phyloP scores from a whole-genome alignment of 306 rosid species.

The Malus orientalis region DNA sequence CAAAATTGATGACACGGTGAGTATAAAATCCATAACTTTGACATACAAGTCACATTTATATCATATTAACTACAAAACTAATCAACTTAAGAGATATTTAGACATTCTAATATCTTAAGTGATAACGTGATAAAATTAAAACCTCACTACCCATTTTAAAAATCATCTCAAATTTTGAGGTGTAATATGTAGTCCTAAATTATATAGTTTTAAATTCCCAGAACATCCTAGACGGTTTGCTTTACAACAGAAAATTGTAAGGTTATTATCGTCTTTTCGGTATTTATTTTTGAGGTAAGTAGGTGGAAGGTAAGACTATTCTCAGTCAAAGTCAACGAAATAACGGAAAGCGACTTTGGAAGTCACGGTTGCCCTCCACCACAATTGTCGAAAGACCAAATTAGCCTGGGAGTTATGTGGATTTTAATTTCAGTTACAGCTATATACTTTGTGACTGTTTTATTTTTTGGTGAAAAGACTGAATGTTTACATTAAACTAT shows the following conservation, averaged over 20 bases:
- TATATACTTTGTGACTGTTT: too few species aligned
- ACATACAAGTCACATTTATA: too few species aligned
- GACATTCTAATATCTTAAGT: too few species aligned
- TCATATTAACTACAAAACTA: too few species aligned
- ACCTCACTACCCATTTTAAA: too few species aligned
- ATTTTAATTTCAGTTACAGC: not conserved
- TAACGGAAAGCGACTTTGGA: not conserved
- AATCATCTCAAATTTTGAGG: too few species aligned
- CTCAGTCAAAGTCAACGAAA: conserved; percentile 6
- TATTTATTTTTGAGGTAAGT: not conserved
- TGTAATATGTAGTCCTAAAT: not conserved
- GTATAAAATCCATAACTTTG: too few species aligned
- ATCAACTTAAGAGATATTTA: too few species aligned
- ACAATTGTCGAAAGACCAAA: not conserved
- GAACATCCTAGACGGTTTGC: not conserved
- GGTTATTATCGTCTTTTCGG: not conserved
- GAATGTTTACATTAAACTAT: too few species aligned
- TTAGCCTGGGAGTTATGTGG: not conserved
- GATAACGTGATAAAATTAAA: too few species aligned
- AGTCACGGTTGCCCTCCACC: not conserved
- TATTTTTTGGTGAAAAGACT: too few species aligned
- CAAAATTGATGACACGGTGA: too few species aligned
- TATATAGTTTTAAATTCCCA: not conserved
- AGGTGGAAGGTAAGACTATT: not conserved
- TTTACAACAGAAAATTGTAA: not conserved